Evolutionary conservation across 768 basidiomycete genomes (phyloP).

Genomic region (Phaffia australis): DNA sequence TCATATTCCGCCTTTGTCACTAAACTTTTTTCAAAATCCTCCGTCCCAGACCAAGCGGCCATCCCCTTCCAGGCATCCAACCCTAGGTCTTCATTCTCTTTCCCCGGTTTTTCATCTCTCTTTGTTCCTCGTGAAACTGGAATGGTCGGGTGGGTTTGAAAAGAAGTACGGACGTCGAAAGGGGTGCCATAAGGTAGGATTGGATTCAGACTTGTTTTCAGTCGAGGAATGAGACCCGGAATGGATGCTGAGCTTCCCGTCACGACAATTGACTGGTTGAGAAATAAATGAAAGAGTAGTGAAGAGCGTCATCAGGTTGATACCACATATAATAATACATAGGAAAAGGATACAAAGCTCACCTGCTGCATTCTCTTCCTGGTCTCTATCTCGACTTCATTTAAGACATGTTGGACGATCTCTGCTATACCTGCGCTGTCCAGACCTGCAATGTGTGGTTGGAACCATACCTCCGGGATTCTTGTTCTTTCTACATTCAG

Average conservation of each 20-base stretch:
- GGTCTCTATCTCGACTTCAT: constrained; percentile 56
- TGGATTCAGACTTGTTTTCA: constrained; percentile 66
- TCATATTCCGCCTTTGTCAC: constrained; percentile 75
- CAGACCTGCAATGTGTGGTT: constrained; percentile 84
- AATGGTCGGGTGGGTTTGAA: no score
- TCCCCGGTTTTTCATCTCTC: no score
- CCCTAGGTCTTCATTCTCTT: constrained; percentile 45
- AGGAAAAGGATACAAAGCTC: constrained; percentile 26
- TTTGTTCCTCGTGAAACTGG: no score
- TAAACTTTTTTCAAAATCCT: constrained; percentile 43
- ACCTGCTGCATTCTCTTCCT: constrained; percentile 68
- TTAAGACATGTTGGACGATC: constrained; percentile 70
- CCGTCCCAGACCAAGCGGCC: constrained; percentile 48
- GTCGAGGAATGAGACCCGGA: constrained; percentile 55
- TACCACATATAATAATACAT: neutral
- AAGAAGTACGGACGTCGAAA: constrained; percentile 53
- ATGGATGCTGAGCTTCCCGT: constrained; percentile 72
- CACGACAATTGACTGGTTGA: constrained; percentile 67
- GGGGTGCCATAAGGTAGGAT: constrained; percentile 72
- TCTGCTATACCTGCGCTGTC: constrained; percentile 94
- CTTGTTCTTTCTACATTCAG: constrained; percentile 82
- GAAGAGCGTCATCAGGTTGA: neutral
- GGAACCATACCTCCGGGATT: constrained; percentile 84
- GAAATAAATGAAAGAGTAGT: neutral
- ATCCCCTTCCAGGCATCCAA: constrained; percentile 88